Conservation (phyloP, 2,329 filamentous ascomycete species). For the Emydomyces testavorans region DNA sequence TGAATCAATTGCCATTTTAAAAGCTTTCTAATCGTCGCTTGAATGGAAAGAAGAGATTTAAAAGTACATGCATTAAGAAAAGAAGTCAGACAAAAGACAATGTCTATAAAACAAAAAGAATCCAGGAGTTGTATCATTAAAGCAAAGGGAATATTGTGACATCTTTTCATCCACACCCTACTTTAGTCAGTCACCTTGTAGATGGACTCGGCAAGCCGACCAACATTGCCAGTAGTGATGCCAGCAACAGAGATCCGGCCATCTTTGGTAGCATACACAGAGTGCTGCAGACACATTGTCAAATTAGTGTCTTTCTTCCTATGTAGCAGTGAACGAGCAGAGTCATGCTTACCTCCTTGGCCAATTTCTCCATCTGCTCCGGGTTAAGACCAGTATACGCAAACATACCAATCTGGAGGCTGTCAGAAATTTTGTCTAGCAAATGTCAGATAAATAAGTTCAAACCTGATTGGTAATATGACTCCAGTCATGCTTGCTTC, state of each 20-base stretch:
- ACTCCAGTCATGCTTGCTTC: conserved; percentile 94
- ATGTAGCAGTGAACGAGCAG: background rate
- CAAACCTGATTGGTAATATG: conserved; percentile 81
- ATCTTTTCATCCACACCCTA: background rate
- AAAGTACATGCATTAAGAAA: conserved; percentile 5
- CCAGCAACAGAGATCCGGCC: conserved; percentile 43
- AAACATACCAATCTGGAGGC: conserved; percentile 81
- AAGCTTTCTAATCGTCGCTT: background rate
- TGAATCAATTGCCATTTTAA: background rate
- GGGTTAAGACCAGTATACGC: conserved; percentile 89
- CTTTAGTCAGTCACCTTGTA: conserved; percentile 41
- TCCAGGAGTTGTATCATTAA: background rate
- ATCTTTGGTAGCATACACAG: conserved; percentile 86
- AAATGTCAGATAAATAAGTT: background rate
- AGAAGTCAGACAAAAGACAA: background rate
- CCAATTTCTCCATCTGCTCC: conserved; percentile 81
- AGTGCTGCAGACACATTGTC: conserved; percentile 46
- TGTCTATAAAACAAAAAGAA: background rate
- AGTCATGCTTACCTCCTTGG: conserved; percentile 56
- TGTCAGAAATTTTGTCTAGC: background rate
- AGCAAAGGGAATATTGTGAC: background rate
- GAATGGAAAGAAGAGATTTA: conserved; percentile 3
- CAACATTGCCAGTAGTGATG: conserved; percentile 41
- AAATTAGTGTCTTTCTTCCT: background rate
- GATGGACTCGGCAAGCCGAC: conserved; percentile 41